Evolutionary conservation across 352 stramenopile species (phyloP).

Genomic region (Phytopythium mirpurense): DNA sequence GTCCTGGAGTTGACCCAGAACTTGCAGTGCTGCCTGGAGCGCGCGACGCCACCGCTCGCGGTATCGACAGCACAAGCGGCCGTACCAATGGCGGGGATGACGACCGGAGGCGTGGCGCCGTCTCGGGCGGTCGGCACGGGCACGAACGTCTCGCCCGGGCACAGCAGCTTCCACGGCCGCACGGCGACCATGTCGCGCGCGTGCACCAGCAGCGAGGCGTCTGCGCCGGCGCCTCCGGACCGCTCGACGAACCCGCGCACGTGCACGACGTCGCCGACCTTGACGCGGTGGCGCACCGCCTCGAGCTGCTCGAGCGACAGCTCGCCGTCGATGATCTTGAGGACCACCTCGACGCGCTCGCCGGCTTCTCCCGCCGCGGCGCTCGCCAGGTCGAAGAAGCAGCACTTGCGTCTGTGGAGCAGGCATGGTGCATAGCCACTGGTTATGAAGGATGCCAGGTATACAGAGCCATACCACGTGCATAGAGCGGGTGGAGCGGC

Average conservation of each 20-base stretch:
- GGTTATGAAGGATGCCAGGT: too few species aligned
- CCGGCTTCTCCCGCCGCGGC: conserved; percentile 10
- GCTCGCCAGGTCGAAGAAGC: conserved; percentile 68
- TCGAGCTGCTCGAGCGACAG: conserved; percentile 62
- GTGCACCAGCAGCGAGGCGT: conserved; percentile 30
- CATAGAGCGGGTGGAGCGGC: too few species aligned
- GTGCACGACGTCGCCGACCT: conserved; percentile 63
- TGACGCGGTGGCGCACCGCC: conserved; percentile 50
- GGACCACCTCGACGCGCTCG: conserved; percentile 62
- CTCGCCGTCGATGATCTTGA: conserved; percentile 71
- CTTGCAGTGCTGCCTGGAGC: conserved; percentile 43
- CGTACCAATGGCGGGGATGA: not conserved
- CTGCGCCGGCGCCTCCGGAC: conserved; percentile 3
- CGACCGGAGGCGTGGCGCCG: conserved; percentile 8
- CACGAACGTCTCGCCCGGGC: conserved; percentile 54
- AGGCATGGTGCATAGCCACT: too few species aligned
- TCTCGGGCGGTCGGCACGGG: conserved; percentile 38
- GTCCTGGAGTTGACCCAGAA: conserved; percentile 82
- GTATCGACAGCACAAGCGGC: not conserved
- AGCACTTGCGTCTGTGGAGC: conserved; percentile 49
- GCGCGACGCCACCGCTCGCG: not conserved
- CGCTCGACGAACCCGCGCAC: conserved; percentile 56
- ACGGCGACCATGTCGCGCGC: conserved; percentile 33
- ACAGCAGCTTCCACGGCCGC: conserved; percentile 43
- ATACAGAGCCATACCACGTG: too few species aligned